Evolutionary conservation across 257 asterid species (phyloP), one percentile per base, ranked within the genome.

Genomic region (Orobanche coerulescens): DNA sequence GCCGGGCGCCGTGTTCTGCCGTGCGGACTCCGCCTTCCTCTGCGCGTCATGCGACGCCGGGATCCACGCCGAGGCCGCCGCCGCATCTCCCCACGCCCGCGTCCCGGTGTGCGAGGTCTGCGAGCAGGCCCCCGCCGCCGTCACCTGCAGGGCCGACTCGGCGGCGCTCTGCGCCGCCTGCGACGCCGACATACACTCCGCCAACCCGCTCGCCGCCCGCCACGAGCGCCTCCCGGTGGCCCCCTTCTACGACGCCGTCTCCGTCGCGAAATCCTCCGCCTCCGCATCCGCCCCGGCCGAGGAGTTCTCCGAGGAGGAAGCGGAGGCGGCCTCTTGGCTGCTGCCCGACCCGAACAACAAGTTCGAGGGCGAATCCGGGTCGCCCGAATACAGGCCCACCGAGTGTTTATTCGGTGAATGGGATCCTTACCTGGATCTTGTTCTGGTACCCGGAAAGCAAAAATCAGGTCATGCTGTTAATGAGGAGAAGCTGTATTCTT

Each of bases 21-120:
- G 73, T 24, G 84, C 91, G 0, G 95, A 87, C 73, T 72, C 90
- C 59, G 87, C 89, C 59, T 90, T 80, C 72, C 81, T 90, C 34
- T 90, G 97, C 77, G 8, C 59, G 1, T 7, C 64, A 12, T 90
- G 97, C 73, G 94, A 90, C 76, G 68, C 76, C 50, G 65, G 70
- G 14, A 58, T 79, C 82, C 95, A 87, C 78, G 83, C 81, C 0
- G 87, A 77, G 77, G 74, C 83, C 57, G 30, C 80, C 20, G 80
- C 90, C n/a, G 76, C n/a, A n/a, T n/a, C 91, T 0, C 79, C 89
- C 34, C 97, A 87, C 82, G 81, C 78, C 22, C 81, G 86, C 43
- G 90, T 82, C 24, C 66, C 63, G 65, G 59, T 82, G 5, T 82
- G 90, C 46, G 81, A 80, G 14, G 86, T 77, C 64, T 80, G 90